Evolutionary conservation across 345 rosid genomes (phyloP), one percentile per base, ranked within the genome.

Genomic region (Salix arbutifolia): DNA sequence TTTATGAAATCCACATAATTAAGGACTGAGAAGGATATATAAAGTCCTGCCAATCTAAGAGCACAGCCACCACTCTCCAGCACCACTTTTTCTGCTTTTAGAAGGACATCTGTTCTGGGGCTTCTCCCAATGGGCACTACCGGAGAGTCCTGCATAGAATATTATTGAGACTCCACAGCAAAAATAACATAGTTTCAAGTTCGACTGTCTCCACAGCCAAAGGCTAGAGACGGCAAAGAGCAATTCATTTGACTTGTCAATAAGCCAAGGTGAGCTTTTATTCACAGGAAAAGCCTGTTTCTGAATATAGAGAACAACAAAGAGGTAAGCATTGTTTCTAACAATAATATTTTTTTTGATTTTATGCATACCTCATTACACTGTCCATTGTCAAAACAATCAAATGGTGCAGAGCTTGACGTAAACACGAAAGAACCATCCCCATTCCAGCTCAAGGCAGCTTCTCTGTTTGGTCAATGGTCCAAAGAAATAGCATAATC

Each of bases 381-480:
- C 4, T 74, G 80, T 83, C 97, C 98, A 72, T 95, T 93, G 86
- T 90, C 85, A 70, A 61, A 74, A 85, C 98, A 86, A 81, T 95
- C 97, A 82, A 78, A 95, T 5, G 91, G 91, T 74, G 96, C 93
- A 67, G 98, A 89, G 83, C 98, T 95, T 26, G 99, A 95, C 33
- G 98, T 91, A 77, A 95, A 95, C 71, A 95, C 73, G 87, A 95
- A 93, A 73, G 90, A 85, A 72, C 99, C 98, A 76, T 93, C 92
- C 5, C 97, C 91, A 21, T 85, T 93, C 99, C 99, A 96, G 74
- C 86, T 89, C 87, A 85, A 83, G 64, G 90, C 89, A 84, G 99
- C 99, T 85, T 81, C 83, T 85, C 99, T 96, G 85, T 70, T 68
- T 18, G n/a, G 16, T 79, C 72, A 37, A 80, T 56, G 73, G 42